Evolutionary conservation across 441 rosid genomes (phyloP).

Genomic region (Populus hybrid): DNA sequence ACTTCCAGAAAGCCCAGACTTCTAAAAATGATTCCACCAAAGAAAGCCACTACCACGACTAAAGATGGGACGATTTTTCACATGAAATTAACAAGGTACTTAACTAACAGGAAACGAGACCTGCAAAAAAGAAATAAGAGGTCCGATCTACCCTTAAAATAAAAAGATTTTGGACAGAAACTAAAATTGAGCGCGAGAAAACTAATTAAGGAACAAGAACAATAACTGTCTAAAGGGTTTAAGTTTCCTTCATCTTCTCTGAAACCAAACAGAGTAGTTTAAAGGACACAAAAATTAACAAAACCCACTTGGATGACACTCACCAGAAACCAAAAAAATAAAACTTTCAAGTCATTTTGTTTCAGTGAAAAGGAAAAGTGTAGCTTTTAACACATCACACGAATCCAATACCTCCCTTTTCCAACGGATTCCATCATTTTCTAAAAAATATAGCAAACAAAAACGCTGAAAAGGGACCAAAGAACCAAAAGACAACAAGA

Average conservation of each 20-base stretch:
- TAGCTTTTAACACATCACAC: not conserved
- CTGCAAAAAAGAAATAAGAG: not conserved
- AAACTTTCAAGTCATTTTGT: not conserved
- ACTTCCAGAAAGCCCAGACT: not conserved
- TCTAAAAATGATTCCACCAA: not conserved
- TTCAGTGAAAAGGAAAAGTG: not conserved
- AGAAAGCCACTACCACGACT: not conserved
- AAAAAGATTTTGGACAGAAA: not conserved
- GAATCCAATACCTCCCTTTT: not conserved
- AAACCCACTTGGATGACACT: not conserved
- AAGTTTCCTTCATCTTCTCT: not conserved
- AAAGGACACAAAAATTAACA: not conserved
- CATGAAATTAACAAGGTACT: not conserved
- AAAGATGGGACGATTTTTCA: not conserved
- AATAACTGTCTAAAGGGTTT: too few species aligned
- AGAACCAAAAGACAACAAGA: too few species aligned
- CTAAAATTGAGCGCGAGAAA: too few species aligned
- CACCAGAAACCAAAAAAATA: not conserved
- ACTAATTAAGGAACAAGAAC: not conserved
- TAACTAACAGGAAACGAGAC: not conserved
- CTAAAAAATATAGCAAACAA: not conserved
- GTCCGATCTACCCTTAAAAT: conserved; percentile 2
- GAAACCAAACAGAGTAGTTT: not conserved
- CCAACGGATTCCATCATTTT: not conserved
- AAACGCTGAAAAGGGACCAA: too few species aligned